These are phyloP conservation scores for Arctostaphylos glauca DNA, from an alignment of 148 eudicot species.

Conservation along the genomic window DNA sequence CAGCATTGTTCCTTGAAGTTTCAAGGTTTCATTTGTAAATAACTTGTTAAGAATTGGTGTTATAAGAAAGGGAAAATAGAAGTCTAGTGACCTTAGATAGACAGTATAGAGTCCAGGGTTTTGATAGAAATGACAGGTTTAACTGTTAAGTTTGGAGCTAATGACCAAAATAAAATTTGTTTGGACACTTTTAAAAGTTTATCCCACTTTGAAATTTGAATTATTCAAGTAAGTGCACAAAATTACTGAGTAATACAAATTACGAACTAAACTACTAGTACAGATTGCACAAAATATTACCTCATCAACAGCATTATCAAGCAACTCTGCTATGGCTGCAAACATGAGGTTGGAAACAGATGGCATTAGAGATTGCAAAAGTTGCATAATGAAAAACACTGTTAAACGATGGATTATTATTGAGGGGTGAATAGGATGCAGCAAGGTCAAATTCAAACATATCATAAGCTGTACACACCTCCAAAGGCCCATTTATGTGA, in stretches of 20 bases:
- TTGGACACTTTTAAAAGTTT: background rate
- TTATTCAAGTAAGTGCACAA: background rate
- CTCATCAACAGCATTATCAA: conserved; percentile 96
- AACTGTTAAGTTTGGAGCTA: background rate
- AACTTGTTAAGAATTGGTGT: background rate
- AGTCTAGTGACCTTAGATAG: background rate
- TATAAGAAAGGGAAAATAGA: background rate
- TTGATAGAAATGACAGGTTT: background rate
- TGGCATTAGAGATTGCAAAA: conserved; percentile 6
- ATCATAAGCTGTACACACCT: conserved; percentile 40
- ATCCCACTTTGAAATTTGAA: background rate
- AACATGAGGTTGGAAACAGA: conserved; percentile 14
- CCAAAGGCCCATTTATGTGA: conserved; percentile 99
- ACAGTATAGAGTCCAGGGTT: background rate
- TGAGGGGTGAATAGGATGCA: conserved; percentile 10
- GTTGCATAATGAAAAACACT: background rate
- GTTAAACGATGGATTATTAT: background rate
- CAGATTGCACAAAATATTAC: conserved; percentile 29
- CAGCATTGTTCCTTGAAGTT: background rate
- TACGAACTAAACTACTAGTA: background rate
- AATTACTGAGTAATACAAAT: background rate
- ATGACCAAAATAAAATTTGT: background rate
- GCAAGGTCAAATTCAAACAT: conserved; percentile 3
- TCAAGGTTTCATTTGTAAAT: background rate
- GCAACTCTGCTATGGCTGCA: conserved; percentile 91